Percentiles rank a stretch among this genome's conserved stretches.
These are phyloP conservation scores for Fusarium heterosporum DNA, from an alignment of 2,329 filamentous ascomycete genomes.

Conservation along the genomic window DNA sequence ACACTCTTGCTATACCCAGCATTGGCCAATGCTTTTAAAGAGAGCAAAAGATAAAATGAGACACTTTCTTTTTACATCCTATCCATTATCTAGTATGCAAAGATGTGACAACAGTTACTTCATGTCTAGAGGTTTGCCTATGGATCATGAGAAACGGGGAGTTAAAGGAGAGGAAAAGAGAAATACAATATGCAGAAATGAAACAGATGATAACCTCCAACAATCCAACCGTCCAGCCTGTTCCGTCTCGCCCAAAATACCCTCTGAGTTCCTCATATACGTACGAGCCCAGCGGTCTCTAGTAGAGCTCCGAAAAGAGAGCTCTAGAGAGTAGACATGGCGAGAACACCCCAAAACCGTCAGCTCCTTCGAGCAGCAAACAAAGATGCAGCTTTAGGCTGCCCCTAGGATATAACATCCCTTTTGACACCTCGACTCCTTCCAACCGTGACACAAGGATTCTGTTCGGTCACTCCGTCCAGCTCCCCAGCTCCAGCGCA, in stretches of 20 bases:
- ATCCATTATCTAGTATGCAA: conserved; percentile 22
- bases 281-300: not conserved
- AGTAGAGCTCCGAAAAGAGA: conserved; percentile 5
- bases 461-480: conserved; percentile 40
- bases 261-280: not conserved
- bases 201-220: conserved; percentile 38
- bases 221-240: conserved; percentile 21
- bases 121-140: conserved; percentile 33
- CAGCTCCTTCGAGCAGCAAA: conserved; percentile 39
- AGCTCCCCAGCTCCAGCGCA: conserved; percentile 46
- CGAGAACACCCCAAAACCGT: conserved; percentile 28
- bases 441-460: conserved; percentile 37
- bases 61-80: conserved; percentile 27
- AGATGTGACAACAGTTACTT: conserved; percentile 19
- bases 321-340: conserved; percentile 13
- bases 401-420: conserved; percentile 38
- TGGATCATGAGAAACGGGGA: conserved; percentile 21
- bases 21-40: not conserved
- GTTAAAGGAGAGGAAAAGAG: conserved; percentile 10
- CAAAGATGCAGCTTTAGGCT: conserved; percentile 42
- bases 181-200: conserved; percentile 26
- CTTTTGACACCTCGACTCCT: conserved; percentile 49
- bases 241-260: conserved; percentile 10
- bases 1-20: not conserved
- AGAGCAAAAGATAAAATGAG: not conserved